Evolutionary conservation across 1,284 basidiomycete genomes (phyloP), one percentile per base, ranked within the genome.

Genomic region (Trichosporon sp.): DNA sequence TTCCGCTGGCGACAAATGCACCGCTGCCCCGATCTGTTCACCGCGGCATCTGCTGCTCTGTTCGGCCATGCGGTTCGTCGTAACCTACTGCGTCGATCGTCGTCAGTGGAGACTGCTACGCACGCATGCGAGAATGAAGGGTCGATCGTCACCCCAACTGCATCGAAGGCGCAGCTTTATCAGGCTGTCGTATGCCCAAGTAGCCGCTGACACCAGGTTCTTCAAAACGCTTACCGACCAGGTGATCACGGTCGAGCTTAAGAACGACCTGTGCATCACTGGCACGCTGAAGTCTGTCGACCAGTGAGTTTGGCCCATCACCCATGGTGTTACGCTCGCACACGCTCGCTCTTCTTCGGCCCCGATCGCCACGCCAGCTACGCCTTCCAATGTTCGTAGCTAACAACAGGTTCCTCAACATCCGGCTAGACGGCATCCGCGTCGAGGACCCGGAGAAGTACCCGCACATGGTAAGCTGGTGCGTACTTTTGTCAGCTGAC

Each of bases 221-320:
- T 99, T 99, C 90, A 99, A 99, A 86, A 99, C 96, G 15, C 89
- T 99, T 65, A 98, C 96, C 3, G 95, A 97, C 83, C 95, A 98
- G 81, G 89, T 90, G 76, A 94, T 98, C 77, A 97, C 94, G 18
- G 95, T 99, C 76, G 96, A 99, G 83, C 90, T 99, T 78, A 99
- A 99, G 86, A 99, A 99, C 85, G 96, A 99, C 84, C 89, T 99
- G 66, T 95, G 92, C 21, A 96, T 99, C 81, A 94, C 93, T 13
- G 97, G 97, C 2, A 92, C 94, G 25, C 86, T 99, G 76, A 98
- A 97, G 86, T 96, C 93, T 65, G 96, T 99, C 62, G 96, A 98
- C 86, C 97, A 99, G 94, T 96, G 80, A 75, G 92, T 87, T 56
- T 31, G 5, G 12, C 12, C n/a, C 21, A 21, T 21, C 18, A 51